Conservation (phyloP, 75 land plant genomes). For the Pinus tabuliformis region DNA sequence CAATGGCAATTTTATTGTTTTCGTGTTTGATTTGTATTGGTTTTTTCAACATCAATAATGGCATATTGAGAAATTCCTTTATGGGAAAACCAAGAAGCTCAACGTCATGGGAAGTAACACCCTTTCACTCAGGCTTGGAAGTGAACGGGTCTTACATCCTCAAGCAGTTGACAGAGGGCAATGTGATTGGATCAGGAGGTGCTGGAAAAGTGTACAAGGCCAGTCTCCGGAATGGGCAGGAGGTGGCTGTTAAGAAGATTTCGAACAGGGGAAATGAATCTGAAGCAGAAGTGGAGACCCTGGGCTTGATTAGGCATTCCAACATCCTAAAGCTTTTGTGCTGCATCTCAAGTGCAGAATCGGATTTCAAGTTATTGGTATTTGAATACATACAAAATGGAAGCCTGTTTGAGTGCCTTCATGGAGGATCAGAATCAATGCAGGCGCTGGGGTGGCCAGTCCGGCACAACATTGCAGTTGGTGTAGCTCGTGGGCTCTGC, state of each 20-base stretch:
- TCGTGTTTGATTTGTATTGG: neutral
- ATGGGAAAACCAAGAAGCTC: neutral
- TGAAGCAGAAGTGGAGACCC: slow-evolving; percentile 30
- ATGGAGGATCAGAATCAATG: neutral
- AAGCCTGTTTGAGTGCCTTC: slow-evolving; percentile 24
- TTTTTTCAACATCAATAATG: neutral
- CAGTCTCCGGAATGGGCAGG: slow-evolving; percentile 10
- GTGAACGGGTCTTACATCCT: slow-evolving; percentile 26
- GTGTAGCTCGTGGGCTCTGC: slow-evolving; percentile 34
- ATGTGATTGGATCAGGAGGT: slow-evolving; percentile 49
- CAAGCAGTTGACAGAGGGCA: slow-evolving; percentile 26
- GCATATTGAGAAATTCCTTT: neutral
- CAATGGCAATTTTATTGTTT: neutral
- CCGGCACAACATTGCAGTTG: slow-evolving; percentile 32
- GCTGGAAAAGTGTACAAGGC: slow-evolving; percentile 55
- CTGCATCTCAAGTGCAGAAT: slow-evolving; percentile 20
- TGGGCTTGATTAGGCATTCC: slow-evolving; percentile 40
- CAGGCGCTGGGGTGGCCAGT: slow-evolving; percentile 22
- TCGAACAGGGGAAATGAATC: neutral
- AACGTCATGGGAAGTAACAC: neutral
- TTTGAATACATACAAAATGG: slow-evolving; percentile 52
- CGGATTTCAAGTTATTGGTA: slow-evolving; percentile 31
- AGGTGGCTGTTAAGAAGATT: neutral
- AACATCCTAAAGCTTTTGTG: slow-evolving; percentile 59
- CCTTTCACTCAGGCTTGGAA: slow-evolving; percentile 14